Evolutionary conservation across 306 rosid species (phyloP), one percentile per base, ranked within the genome.

Genomic region (Aeschynomene evenia): DNA sequence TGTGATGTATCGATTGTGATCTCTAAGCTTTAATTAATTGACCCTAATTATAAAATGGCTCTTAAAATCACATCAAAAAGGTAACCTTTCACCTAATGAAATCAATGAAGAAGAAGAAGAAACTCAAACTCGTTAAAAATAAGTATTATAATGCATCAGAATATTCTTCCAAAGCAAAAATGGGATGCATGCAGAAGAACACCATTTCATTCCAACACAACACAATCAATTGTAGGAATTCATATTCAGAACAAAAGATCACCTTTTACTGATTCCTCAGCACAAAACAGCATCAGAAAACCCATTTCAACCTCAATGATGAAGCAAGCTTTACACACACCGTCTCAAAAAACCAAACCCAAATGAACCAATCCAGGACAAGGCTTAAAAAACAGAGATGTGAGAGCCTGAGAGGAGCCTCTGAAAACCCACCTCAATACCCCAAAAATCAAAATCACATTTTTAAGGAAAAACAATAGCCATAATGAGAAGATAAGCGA

Each of bases 381-480:
- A 70, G 7, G 46, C 46, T 39, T 15, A 55, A 73, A 70, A 76
- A 70, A 68, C 3, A 65, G 2, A 11, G 42, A 26, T 43, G 68
- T 59, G 36, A 50, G 74, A 24, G 78, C 36, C 68, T 59, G 36
- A 50, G 74, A 24, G 78, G 45, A 53, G 80, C 49, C 50, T 76
- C 54, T 28, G 23, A 8, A 73, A 78, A 68, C 72, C 73, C 75
- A 60, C 59, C 63, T 71, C 70, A 80, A 76, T 19, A 16, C 1
- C 21, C n/a, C 2, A 56, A n/a, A n/a, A n/a, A 56, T 11, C 63
- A 68, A 82, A 83, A 83, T 80, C 83, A 72, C 45, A 70, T 49
- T 15, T 72, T 66, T 66, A 48, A 43, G 12, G 36, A 52, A 65
- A 80, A 80, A 83, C 76, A 76, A 60, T 28, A 40, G 56, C 3